phyloP scores from a whole-genome alignment of 2,329 filamentous ascomycete species.

The Canariomyces notabilis region DNA sequence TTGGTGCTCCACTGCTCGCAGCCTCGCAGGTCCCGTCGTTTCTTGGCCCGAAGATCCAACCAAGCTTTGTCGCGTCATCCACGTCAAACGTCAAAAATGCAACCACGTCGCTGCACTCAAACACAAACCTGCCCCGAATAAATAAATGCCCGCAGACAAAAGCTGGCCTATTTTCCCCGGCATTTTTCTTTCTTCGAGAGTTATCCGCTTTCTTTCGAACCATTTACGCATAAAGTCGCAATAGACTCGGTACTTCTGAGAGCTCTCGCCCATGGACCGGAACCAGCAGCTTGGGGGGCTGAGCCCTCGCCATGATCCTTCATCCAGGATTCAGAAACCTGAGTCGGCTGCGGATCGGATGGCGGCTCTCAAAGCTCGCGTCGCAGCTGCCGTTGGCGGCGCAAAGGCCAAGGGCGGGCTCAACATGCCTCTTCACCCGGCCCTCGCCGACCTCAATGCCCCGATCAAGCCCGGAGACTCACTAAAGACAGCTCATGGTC shows the following conservation, averaged over 20 bases:
- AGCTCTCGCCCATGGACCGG: slow-evolving; percentile 44
- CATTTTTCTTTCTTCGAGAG: too few species aligned
- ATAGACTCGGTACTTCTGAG: background rate
- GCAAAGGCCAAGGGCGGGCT: slow-evolving; percentile 61
- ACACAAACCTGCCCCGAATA: too few species aligned
- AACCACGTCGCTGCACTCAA: too few species aligned
- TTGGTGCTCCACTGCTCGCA: background rate
- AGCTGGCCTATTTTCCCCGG: too few species aligned
- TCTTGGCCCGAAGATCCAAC: background rate
- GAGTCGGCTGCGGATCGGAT: slow-evolving; percentile 60
- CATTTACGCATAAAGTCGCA: background rate
- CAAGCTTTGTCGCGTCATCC: background rate
- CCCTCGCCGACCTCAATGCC: slow-evolving; percentile 54
- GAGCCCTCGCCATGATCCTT: slow-evolving; percentile 51
- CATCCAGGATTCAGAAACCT: slow-evolving; percentile 50
- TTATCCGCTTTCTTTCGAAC: background rate
- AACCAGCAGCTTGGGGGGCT: slow-evolving; percentile 46
- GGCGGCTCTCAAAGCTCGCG: slow-evolving; percentile 73
- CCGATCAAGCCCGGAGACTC: slow-evolving; percentile 18
- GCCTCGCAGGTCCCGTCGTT: too few species aligned
- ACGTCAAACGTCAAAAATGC: too few species aligned
- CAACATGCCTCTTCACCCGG: slow-evolving; percentile 72
- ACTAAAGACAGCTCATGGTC: slow-evolving; percentile 6
- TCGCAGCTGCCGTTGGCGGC: slow-evolving; percentile 66
- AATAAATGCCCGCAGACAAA: too few species aligned